Evolutionary conservation across 176 grass and related monocot genomes (phyloP).

Genomic region (Areca catechu): DNA sequence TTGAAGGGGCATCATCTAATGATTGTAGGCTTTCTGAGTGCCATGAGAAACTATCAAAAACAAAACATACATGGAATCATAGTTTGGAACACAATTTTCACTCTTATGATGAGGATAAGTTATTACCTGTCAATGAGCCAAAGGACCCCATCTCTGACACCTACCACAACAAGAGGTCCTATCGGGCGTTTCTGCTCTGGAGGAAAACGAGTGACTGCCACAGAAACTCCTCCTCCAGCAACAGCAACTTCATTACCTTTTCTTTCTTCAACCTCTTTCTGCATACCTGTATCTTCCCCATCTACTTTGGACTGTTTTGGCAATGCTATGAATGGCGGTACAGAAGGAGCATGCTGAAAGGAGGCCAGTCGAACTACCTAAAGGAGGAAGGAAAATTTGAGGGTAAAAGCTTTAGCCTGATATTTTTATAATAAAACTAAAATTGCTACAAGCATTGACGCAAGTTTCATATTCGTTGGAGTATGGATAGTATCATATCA

Average conservation of each 20-base stretch:
- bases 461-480: too few species aligned
- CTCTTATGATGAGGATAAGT: too few species aligned
- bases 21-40: too few species aligned
- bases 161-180: conserved; percentile 87
- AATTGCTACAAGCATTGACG: too few species aligned
- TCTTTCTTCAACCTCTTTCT: conserved; percentile 88
- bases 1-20: too few species aligned
- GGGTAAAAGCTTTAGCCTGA: too few species aligned
- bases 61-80: too few species aligned
- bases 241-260: conserved; percentile 90
- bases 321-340: conserved; percentile 65
- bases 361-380: conserved; percentile 96
- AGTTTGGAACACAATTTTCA: too few species aligned
- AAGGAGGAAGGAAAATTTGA: conserved; percentile 2
- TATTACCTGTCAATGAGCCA: conserved; percentile 96
- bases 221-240: conserved; percentile 94
- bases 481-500: too few species aligned
- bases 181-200: conserved; percentile 92
- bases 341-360: conserved; percentile 78
- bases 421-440: too few species aligned
- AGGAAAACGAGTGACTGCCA: conserved; percentile 91
- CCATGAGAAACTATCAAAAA: too few species aligned
- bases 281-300: conserved; percentile 68
- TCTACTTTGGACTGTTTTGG: conserved; percentile 70
- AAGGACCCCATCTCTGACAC: conserved; percentile 90